Evolutionary conservation across 2,329 filamentous ascomycete genomes (phyloP).

Genomic region (Aspergillus ruber): DNA sequence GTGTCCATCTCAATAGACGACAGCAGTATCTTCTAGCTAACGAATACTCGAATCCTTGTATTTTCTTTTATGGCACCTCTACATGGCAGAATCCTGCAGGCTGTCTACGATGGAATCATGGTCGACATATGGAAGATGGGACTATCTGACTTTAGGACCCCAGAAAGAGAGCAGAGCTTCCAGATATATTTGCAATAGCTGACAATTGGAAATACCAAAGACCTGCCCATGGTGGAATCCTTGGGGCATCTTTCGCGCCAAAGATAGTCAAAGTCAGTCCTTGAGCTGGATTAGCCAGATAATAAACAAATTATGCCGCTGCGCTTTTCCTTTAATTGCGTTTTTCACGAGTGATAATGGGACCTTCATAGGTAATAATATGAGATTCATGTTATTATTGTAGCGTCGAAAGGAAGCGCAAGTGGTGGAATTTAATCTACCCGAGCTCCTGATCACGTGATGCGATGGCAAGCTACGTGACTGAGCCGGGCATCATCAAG

Average conservation of each 20-base stretch:
- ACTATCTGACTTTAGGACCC: neutral
- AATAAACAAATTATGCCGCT: too few relatives aligned
- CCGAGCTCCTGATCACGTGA: conserved; percentile 1
- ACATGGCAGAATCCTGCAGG: neutral
- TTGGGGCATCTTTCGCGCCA: too few relatives aligned
- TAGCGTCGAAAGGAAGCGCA: neutral
- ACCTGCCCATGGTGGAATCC: neutral
- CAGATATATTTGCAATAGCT: neutral
- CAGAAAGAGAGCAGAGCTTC: neutral
- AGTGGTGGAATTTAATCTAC: neutral
- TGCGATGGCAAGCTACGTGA: neutral
- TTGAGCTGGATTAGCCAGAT: too few relatives aligned
- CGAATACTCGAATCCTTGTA: neutral
- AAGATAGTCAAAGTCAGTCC: too few relatives aligned
- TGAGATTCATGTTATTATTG: too few relatives aligned
- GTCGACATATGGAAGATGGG: neutral
- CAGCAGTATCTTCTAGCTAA: neutral
- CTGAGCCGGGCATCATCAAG: conserved; percentile 1
- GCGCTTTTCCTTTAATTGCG: too few relatives aligned
- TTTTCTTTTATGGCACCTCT: neutral
- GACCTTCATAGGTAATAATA: too few relatives aligned
- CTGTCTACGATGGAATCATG: neutral
- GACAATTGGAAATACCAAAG: neutral
- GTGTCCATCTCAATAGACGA: neutral
- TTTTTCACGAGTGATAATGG: too few relatives aligned